Conservation (phyloP, 1,284 basidiomycete species). For the Ustilago sp. region DNA sequence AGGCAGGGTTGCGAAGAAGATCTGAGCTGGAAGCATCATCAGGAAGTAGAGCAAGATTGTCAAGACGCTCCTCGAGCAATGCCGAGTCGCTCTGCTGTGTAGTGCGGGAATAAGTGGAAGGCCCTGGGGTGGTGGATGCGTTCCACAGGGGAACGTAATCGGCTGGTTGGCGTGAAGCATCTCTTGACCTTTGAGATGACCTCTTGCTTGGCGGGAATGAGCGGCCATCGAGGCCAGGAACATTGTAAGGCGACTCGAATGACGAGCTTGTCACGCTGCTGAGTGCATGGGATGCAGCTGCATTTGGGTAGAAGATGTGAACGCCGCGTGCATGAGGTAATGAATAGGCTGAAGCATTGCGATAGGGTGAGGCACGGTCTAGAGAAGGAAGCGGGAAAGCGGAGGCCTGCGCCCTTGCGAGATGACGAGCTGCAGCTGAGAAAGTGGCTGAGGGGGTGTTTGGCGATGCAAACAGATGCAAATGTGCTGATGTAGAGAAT, state of each 20-base stretch:
- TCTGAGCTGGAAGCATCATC: not conserved
- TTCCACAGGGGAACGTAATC: conserved; percentile 39
- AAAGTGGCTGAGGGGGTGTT: conserved; percentile 12
- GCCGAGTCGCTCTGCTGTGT: not conserved
- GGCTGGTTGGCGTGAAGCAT: not conserved
- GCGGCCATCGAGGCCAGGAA: conserved; percentile 7
- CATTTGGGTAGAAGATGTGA: conserved; percentile 35
- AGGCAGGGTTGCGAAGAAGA: not conserved
- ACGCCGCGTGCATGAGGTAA: conserved; percentile 22
- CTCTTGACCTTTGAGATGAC: not conserved
- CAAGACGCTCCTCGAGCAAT: conserved; percentile 10
- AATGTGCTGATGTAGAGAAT: not conserved
- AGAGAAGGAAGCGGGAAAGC: conserved; percentile 14
- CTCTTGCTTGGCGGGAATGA: not conserved
- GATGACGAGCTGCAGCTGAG: conserved; percentile 29
- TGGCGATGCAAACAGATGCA: not conserved
- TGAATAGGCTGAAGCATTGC: conserved; percentile 8
- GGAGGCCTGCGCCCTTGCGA: conserved; percentile 10
- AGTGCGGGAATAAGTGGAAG: conserved; percentile 1
- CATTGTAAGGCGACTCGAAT: conserved; percentile 2
- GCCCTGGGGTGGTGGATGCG: conserved; percentile 8
- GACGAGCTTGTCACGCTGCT: not conserved
- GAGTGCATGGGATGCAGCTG: conserved; percentile 30
- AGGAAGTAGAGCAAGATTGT: conserved; percentile 10
- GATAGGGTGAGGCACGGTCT: conserved; percentile 19